These are phyloP conservation scores for Blumeria graminis DNA, from an alignment of 2,329 filamentous ascomycete species.

Conservation along the genomic window DNA sequence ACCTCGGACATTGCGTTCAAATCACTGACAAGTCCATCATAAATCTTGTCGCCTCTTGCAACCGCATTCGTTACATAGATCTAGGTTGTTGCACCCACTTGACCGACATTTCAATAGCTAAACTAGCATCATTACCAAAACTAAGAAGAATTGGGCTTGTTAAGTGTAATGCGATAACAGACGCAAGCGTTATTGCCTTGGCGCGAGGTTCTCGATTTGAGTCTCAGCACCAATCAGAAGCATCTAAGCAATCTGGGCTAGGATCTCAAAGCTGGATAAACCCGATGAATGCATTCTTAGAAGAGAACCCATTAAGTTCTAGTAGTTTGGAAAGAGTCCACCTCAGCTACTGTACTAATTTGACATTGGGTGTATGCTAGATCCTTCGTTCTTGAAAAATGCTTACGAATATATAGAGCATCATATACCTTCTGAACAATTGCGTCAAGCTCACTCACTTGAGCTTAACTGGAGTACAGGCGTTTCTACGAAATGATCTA, in stretches of 20 bases:
- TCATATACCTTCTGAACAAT: constrained; percentile 67
- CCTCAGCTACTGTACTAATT: constrained; percentile 74
- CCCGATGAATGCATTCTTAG: constrained; percentile 10
- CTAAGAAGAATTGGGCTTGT: constrained; percentile 85
- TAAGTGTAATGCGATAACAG: constrained; percentile 78
- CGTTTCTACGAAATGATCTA: constrained; percentile 69
- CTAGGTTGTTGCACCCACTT: constrained; percentile 80
- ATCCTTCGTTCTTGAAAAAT: background rate
- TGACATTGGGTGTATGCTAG: constrained; percentile 49
- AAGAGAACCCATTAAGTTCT: constrained; percentile 13
- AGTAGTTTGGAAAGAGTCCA: constrained; percentile 63
- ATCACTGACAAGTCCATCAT: constrained; percentile 81
- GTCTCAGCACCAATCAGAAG: background rate
- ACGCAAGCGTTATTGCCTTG: constrained; percentile 66
- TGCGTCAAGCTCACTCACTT: constrained; percentile 85
- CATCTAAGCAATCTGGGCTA: too few species aligned
- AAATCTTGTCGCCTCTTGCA: constrained; percentile 62
- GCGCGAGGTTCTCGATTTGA: constrained; percentile 30
- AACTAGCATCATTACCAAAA: constrained; percentile 71
- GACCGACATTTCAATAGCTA: constrained; percentile 67
- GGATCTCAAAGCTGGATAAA: background rate
- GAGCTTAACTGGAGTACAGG: constrained; percentile 78
- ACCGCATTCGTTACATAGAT: constrained; percentile 90
- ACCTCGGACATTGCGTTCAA: constrained; percentile 76
- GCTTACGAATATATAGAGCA: constrained; percentile 37